Percentiles rank a stretch among this genome's conserved stretches.
Conservation (phyloP, 306 rosid genomes). For the Carpinus fangiana region DNA sequence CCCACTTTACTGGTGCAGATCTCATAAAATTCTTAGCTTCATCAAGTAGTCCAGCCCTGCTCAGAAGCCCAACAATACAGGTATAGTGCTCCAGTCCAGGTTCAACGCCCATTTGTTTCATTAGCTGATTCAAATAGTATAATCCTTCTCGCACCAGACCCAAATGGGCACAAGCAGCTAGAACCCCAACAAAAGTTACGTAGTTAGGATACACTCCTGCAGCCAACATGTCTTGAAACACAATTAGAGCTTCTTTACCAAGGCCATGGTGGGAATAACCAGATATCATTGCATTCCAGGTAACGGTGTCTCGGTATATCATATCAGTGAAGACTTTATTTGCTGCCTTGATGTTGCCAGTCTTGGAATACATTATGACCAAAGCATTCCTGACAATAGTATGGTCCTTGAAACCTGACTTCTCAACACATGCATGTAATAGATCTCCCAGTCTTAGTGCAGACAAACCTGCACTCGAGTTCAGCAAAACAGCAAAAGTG, state of each 20-base stretch:
- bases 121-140: slow-evolving; percentile 47
- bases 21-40: slow-evolving; percentile 38
- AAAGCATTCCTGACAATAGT: slow-evolving; percentile 54
- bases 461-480: slow-evolving; percentile 63
- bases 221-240: slow-evolving; percentile 53
- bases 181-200: slow-evolving; percentile 58
- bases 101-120: slow-evolving; percentile 36
- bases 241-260: slow-evolving; percentile 57
- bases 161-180: slow-evolving; percentile 60
- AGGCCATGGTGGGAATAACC: slow-evolving; percentile 73
- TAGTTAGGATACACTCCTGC: slow-evolving; percentile 47
- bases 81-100: slow-evolving; percentile 46
- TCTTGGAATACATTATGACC: slow-evolving; percentile 72
- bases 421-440: slow-evolving; percentile 49
- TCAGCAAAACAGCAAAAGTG: slow-evolving; percentile 56
- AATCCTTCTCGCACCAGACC: slow-evolving; percentile 56
- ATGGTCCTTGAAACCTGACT: slow-evolving; percentile 53
- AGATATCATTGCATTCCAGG: slow-evolving; percentile 69
- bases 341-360: slow-evolving; percentile 62
- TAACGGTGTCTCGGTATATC: slow-evolving; percentile 39
- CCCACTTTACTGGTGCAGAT: slow-evolving; percentile 36
- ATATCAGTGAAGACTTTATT: slow-evolving; percentile 42
- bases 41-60: slow-evolving; percentile 41
- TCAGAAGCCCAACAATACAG: slow-evolving; percentile 39
- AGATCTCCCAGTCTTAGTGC: slow-evolving; percentile 52